Percentiles rank a stretch among this genome's conserved stretches.
Evolutionary conservation across 2,329 filamentous ascomycete species (phyloP).

Genomic region (Penicillium palitans): DNA sequence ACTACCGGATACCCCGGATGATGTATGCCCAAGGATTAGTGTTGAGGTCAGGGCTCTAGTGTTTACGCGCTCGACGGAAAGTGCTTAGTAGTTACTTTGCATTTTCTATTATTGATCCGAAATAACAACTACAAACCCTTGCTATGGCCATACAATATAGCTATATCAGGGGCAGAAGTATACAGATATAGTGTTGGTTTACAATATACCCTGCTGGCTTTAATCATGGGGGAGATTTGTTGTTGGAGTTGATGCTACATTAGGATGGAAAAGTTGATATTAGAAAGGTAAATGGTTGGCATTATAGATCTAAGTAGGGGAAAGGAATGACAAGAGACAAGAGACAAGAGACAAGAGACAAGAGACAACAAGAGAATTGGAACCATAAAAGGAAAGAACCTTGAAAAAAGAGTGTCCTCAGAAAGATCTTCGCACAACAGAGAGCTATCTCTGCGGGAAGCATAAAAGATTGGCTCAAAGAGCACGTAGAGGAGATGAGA

Average conservation of each 20-base stretch:
- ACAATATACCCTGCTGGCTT: not conserved
- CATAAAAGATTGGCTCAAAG: no score
- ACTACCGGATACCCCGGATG: not conserved
- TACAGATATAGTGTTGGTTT: no score
- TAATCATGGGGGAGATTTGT: not conserved
- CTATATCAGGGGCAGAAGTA: no score
- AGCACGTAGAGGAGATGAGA: not conserved
- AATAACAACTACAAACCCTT: not conserved
- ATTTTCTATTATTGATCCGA: not conserved
- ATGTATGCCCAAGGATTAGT: conserved; percentile 8
- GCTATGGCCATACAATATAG: no score
- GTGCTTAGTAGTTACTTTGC: not conserved
- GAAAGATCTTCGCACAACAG: not conserved
- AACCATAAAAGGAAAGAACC: not conserved
- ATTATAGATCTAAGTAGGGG: not conserved
- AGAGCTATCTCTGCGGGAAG: not conserved
- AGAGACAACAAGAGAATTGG: not conserved
- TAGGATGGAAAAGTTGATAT: not conserved
- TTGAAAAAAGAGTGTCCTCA: not conserved
- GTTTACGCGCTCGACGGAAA: not conserved
- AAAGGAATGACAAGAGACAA: not conserved
- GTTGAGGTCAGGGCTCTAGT: conserved; percentile 15
- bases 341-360: not conserved
- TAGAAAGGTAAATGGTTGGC: not conserved
- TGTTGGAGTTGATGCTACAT: not conserved